phyloP scores from a whole-genome alignment of 2,329 filamentous ascomycete species.

The Clarireedia homoeocarpa region DNA sequence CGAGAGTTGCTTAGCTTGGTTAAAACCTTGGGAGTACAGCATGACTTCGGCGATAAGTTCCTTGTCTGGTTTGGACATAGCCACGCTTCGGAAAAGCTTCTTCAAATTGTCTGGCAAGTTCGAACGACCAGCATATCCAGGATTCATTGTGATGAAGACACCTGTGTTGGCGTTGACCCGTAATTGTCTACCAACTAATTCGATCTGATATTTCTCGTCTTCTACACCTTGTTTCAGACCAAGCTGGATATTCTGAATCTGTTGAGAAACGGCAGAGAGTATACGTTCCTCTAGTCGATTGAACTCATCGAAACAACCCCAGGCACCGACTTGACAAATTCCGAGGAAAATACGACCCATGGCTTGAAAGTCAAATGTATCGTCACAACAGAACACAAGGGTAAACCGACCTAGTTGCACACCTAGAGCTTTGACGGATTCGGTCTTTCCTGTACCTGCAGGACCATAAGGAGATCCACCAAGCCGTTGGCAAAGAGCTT shows the following conservation, averaged over 20 bases:
- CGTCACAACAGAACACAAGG: conserved; percentile 97
- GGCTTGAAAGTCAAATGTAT: conserved; percentile 98
- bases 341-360: conserved; percentile 99
- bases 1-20: conserved; percentile 85
- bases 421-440: conserved; percentile 96
- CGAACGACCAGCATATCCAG: conserved; percentile 94
- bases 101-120: conserved; percentile 98
- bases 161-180: conserved; percentile 88
- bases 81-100: conserved; percentile 97
- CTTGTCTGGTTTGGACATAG: conserved; percentile 99
- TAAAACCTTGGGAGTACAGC: conserved; percentile 99
- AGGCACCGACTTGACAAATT: conserved; percentile 97
- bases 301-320: conserved; percentile 99
- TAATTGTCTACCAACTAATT: conserved; percentile 85
- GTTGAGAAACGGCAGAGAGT: conserved; percentile 93
- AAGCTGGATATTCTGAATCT: conserved; percentile 98
- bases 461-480: conserved; percentile 96
- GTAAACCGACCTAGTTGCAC: conserved; percentile 96
- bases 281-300: conserved; percentile 98
- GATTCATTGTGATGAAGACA: conserved; percentile 99
- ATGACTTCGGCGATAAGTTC: conserved; percentile 99
- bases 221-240: conserved; percentile 79
- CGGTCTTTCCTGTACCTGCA: conserved; percentile 96
- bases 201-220: conserved; percentile 81
- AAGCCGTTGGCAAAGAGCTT: conserved; percentile 88